Conservation (phyloP, 139 green algal species). For the Pleodorina starrii region DNA sequence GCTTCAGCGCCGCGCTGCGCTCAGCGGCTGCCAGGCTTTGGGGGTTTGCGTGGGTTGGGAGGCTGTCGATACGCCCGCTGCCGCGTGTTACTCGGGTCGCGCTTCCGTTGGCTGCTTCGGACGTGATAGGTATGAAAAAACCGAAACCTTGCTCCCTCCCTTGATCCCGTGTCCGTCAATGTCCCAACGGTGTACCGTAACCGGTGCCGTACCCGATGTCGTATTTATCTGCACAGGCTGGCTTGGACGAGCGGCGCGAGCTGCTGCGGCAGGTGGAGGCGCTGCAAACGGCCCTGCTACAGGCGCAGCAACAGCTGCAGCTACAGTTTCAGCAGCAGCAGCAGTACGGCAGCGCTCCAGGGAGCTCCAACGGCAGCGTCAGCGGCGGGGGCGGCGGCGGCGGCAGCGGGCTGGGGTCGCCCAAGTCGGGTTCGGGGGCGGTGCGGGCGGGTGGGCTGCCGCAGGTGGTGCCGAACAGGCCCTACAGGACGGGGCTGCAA, state of each 20-base stretch:
- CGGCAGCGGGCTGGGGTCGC: slow-evolving; percentile 22
- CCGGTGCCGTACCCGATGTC: too few species aligned
- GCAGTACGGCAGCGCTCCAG: neutral
- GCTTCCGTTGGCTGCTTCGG: too few species aligned
- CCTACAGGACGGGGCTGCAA: slow-evolving; percentile 1
- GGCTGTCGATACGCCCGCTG: too few species aligned
- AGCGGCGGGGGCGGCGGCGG: neutral
- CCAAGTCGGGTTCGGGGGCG: slow-evolving; percentile 3
- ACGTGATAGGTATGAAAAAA: too few species aligned
- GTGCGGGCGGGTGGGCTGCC: neutral
- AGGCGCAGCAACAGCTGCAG: slow-evolving; percentile 22
- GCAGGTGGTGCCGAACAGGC: neutral
- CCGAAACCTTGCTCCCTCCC: too few species aligned
- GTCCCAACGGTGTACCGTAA: too few species aligned
- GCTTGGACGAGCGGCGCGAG: slow-evolving; percentile 49
- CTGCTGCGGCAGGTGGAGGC: slow-evolving; percentile 30
- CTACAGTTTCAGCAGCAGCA: slow-evolving; percentile 9
- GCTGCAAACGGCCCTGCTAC: slow-evolving; percentile 16
- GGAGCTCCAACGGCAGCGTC: neutral
- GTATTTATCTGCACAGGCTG: too few species aligned
- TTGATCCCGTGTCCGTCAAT: too few species aligned
- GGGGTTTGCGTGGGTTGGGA: too few species aligned
- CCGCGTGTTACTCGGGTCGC: too few species aligned
- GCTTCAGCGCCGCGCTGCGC: too few species aligned
- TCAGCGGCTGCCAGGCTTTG: too few species aligned